These are phyloP conservation scores for Linum trigynum DNA, from an alignment of 345 rosid genomes.

Conservation along the genomic window DNA sequence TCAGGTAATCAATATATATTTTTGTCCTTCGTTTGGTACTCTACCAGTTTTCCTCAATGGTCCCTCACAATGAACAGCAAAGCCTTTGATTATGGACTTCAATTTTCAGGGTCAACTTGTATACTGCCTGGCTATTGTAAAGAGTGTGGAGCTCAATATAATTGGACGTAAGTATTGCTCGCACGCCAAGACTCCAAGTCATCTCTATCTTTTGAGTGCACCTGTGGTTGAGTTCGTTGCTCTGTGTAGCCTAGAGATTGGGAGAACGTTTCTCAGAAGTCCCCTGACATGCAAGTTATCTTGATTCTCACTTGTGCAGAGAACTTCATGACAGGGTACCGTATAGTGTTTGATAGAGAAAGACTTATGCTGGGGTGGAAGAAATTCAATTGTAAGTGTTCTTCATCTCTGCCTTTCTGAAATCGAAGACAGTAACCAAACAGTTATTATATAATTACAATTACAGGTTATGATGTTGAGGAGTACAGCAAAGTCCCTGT, in stretches of 20 bases:
- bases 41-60: not conserved
- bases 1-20: slow-evolving; percentile 26
- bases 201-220: too few relatives aligned
- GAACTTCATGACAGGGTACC: slow-evolving; percentile 81
- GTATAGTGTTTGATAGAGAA: slow-evolving; percentile 69
- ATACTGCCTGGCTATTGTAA: not conserved
- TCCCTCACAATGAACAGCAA: slow-evolving; percentile 35
- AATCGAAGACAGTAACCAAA: not conserved
- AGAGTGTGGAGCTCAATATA: not conserved
- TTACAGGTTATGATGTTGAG: slow-evolving; percentile 59
- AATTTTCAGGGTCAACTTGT: not conserved
- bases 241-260: not conserved
- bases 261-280: not conserved
- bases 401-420: not conserved
- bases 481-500: slow-evolving; percentile 21
- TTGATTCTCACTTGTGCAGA: slow-evolving; percentile 33
- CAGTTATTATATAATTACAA: not conserved
- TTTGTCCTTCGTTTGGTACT: not conserved
- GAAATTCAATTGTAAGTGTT: slow-evolving; percentile 57
- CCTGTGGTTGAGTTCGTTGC: not conserved
- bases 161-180: slow-evolving; percentile 50
- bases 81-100: slow-evolving; percentile 18
- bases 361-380: slow-evolving; percentile 67
- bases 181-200: not conserved
- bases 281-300: not conserved